Evolutionary conservation across 1,139 yeast genomes (phyloP), one percentile per base, ranked within the genome.

Genomic region (Suzukiozyma palmioleophila): DNA sequence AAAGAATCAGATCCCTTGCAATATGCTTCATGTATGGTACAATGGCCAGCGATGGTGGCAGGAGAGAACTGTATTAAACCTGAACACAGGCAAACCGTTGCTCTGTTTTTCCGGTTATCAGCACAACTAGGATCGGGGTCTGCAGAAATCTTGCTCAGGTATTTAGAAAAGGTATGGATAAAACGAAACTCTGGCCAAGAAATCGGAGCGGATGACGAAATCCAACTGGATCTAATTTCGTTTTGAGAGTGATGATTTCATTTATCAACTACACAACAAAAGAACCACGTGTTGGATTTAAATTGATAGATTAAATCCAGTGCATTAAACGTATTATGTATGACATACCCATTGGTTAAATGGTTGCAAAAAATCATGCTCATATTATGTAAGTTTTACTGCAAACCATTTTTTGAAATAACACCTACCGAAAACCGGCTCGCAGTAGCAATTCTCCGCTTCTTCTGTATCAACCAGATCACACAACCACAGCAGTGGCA

Each of bases 41-140:
- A 79, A 48, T 73, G 81, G 68, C 79, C 84, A 14, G 71, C 78
- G 50, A 62, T 74, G 38, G 64, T 77, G 3, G 76, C 81, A 1
- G 88, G 85, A 0, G 49, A 72, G 44, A 71, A 73, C 45, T 73
- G 79, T 39, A 59, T 69, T 15, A 60, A 66, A 13, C 63, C 62
- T 15, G 57, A 58, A 8, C 75, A 79, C 25, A 64, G 73, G 43
- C 46, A 51, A 12, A 45, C 67, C 12, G 69, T 77, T 3, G 61
- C 66, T 42, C 62, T 54, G 40, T 74, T 62, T 42, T 67, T 76
- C 43, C 51, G 56, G 12, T 49, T 65, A 26, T 56, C 71, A 21
- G 57, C 57, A 12, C 59, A 56, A 11, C 53, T 65, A 26, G 79
- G 80, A 1, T 60, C 75, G n/a, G 76, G 72, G 2, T 64, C 74